Base-by-base conservation (phyloP, 305 asterid species). In the Fraxinus nigra region DNA sequence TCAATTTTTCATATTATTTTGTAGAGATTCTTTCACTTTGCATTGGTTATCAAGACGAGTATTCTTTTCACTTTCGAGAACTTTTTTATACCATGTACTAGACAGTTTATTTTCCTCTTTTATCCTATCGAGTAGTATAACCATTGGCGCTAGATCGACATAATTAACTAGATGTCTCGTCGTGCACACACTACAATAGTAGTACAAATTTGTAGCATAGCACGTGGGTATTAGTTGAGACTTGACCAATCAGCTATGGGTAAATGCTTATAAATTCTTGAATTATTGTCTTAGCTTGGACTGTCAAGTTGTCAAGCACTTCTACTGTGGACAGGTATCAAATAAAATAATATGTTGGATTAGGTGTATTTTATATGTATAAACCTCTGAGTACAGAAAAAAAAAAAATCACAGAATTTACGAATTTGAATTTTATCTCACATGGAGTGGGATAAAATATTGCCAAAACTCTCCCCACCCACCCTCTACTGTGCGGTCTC, bases 331-430 rank as follows among this genome's bases (percentile, higher is more conserved):
- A 37, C 43, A 37, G 43, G 43, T 37, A 37, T 37, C 43, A 37
- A 6, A 82, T 78, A 30, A 72, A 20, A 40, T 18, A 43, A 48
- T 78, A 78, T 63, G 83, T 81, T 81, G 92, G 92, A 84, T 90
- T 92, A 87, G 94, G 90, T 89, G 83, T 28, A 86, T 86, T 69
- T 24, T 24, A 24, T 24, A 24, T 24, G 26, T 24, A 24, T 24
- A 24, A 24, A 24, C 26, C 26, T 24, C 26, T 24, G 1, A 24
- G 26, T 24, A 24, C 26, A 0, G 26, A 24, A 24, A 24, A 24
- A 24, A 24, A 24, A 24, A 24, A 24, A 24, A 24, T 24, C 26
- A 24, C 26, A 1, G 1, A 24, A 24, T 24, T 24, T 24, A 24
- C 26, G 26, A 24, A 24, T 24, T 24, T 24, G 26, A 24, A 24